Evolutionary conservation across 2,329 filamentous ascomycete genomes (phyloP).

Genomic region (Cordyceps javanica): DNA sequence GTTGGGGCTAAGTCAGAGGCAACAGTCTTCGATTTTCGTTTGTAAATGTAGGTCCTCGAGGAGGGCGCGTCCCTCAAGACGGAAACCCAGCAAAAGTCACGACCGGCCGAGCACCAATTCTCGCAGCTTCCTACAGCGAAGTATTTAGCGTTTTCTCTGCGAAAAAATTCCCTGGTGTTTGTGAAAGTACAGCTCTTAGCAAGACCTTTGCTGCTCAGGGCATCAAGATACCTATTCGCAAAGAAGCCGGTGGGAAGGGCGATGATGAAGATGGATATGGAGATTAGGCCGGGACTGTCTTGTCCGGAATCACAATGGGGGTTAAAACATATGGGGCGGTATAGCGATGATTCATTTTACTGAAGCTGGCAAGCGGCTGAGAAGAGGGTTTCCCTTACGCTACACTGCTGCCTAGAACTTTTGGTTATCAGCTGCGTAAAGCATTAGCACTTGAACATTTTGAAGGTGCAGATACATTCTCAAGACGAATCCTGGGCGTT

Average conservation of each 20-base stretch:
- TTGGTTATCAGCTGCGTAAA: too few relatives aligned
- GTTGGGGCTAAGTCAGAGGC: background rate
- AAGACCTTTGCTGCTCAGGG: constrained; percentile 91
- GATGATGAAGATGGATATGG: constrained; percentile 45
- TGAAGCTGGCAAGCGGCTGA: too few relatives aligned
- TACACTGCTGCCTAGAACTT: too few relatives aligned
- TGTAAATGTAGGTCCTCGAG: constrained; percentile 67
- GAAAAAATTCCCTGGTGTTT: constrained; percentile 97
- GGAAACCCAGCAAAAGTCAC: constrained; percentile 50
- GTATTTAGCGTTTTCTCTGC: constrained; percentile 91
- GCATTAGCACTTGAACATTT: too few relatives aligned
- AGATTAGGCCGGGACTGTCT: constrained; percentile 18
- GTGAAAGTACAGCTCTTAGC: constrained; percentile 85
- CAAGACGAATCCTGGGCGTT: too few relatives aligned
- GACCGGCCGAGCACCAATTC: constrained; percentile 69
- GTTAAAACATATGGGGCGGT: background rate
- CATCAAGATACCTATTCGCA: constrained; percentile 93
- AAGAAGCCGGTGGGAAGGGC: constrained; percentile 60
- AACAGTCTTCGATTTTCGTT: constrained; percentile 62
- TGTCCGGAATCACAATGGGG: too few relatives aligned
- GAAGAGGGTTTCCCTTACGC: too few relatives aligned
- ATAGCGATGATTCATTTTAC: too few relatives aligned
- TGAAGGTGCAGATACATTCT: too few relatives aligned
- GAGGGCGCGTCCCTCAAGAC: constrained; percentile 28
- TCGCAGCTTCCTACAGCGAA: constrained; percentile 81